Evolutionary conservation across 2,329 filamentous ascomycete genomes (phyloP).

Genomic region (Fusarium nanum): DNA sequence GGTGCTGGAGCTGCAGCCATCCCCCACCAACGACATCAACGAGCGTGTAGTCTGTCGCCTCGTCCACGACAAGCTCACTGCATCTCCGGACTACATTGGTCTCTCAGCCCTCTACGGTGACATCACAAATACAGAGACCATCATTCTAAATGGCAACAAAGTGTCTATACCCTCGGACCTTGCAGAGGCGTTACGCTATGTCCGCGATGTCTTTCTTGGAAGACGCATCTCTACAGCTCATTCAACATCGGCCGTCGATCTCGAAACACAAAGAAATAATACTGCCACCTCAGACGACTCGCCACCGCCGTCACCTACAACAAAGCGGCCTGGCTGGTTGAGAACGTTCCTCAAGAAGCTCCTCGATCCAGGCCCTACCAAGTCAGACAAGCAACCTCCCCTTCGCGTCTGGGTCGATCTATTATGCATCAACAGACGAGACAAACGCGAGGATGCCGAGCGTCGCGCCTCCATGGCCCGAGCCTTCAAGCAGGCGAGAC

Average conservation of each 20-base stretch:
- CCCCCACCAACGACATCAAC: constrained; percentile 34
- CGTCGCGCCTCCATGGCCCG: constrained; percentile 37
- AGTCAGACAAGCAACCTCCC: constrained; percentile 18
- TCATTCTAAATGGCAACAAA: constrained; percentile 27
- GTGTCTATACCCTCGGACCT: constrained; percentile 33
- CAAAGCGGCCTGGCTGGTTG: constrained; percentile 39
- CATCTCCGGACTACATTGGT: constrained; percentile 40
- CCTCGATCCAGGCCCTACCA: constrained; percentile 5
- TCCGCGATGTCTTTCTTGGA: constrained; percentile 39
- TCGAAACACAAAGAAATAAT: constrained; percentile 8
- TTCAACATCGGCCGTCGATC: constrained; percentile 23
- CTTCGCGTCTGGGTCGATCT: constrained; percentile 41
- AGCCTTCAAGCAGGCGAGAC: constrained; percentile 36
- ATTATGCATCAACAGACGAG: constrained; percentile 36
- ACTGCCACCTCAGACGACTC: neutral
- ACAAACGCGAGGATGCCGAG: constrained; percentile 33
- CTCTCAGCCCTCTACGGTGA: constrained; percentile 41
- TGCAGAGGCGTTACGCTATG: constrained; percentile 38
- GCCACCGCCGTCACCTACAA: constrained; percentile 28
- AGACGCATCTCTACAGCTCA: constrained; percentile 10
- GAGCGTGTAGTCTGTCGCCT: constrained; percentile 39
- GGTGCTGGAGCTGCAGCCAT: constrained; percentile 39
- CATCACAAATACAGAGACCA: constrained; percentile 33
- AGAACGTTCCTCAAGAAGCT: constrained; percentile 36
- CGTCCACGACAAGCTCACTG: constrained; percentile 31